Percentiles rank a stretch among this genome's conserved stretches.
Conservation (phyloP, 2,329 filamentous ascomycete genomes). For the Colletotrichum sp. region DNA sequence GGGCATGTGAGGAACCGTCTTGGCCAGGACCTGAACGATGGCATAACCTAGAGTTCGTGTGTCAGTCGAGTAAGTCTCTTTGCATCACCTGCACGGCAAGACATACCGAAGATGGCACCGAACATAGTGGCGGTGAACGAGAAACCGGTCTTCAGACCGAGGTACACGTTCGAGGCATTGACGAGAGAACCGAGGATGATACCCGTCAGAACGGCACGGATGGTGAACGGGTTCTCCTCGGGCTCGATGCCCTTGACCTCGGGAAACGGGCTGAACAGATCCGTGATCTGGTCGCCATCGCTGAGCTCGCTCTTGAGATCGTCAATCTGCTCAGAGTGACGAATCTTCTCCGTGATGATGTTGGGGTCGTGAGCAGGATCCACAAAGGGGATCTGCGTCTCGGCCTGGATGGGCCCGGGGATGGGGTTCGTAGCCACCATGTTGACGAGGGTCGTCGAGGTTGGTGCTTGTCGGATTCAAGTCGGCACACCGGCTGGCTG, state of each 20-base stretch:
- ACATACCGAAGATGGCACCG: constrained; percentile 64
- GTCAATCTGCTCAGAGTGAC: constrained; percentile 8
- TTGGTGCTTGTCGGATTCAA: background rate
- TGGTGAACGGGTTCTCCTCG: constrained; percentile 55
- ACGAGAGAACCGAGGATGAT: constrained; percentile 62
- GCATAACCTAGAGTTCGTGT: constrained; percentile 49
- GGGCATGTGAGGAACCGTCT: constrained; percentile 45
- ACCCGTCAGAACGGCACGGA: constrained; percentile 60
- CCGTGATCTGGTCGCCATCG: constrained; percentile 34
- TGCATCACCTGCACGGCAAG: constrained; percentile 34
- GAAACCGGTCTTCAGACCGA: constrained; percentile 60
- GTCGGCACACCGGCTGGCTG: background rate
- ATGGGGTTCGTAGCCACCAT: constrained; percentile 2
- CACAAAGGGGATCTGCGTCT: constrained; percentile 1
- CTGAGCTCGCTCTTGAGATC: constrained; percentile 19
- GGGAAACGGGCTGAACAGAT: constrained; percentile 47
- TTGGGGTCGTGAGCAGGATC: constrained; percentile 6
- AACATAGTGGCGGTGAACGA: constrained; percentile 53
- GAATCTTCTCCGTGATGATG: constrained; percentile 3
- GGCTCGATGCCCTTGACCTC: constrained; percentile 43
- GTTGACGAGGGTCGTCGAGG: background rate
- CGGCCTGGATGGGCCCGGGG: constrained; percentile 10
- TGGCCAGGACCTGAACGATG: constrained; percentile 39
- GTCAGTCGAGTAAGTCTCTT: background rate
- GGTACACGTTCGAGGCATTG: constrained; percentile 67